Base-by-base conservation (phyloP, 2,329 filamentous ascomycete genomes). In the Shiraia bambusicola region DNA sequence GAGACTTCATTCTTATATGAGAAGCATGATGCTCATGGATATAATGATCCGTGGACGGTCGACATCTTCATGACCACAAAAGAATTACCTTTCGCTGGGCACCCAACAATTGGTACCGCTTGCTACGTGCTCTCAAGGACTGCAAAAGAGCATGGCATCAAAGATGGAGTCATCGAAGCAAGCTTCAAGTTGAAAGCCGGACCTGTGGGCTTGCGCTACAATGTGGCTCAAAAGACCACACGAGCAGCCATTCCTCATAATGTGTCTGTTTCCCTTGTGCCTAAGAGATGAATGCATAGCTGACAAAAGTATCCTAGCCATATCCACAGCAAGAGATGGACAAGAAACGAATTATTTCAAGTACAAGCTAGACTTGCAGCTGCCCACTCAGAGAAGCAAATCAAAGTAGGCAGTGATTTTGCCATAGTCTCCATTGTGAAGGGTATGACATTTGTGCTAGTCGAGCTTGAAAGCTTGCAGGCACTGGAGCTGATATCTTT, bases 361-460 rank as follows among this genome's bases (percentile, higher is more conserved):
- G 37, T 70, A 15, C 72, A 74, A 46, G 63, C 69, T 10, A 46
- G 35, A 11, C 54, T 76, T 28, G 57, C 56, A 27, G 45, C 49
- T 17, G 54, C 50, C 32, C 43, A 53, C 29, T 25, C 43, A 6
- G 39, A 51, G 19, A 35, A 45, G 12, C 35, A 52, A 16, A 22
- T 55, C 15, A 39, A 43, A 9, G 25, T 53, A 4, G 49, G 53
- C 19, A 46, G 58, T 51, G 37, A 61, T 50, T 64, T 49, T 24
- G 54, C 67, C 11, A 52, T 73, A 10, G 69, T 74, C 9, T 72
- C 69, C 30, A 72, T 90, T 32, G 86, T 89, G 26, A 81, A 80
- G 31, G 87, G 87, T 34, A 86, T 91, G 83, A 80, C 80, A 1
- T 90, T 89, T 64, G 67, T 81, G n/a, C 76, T 88, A 24, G 72